Evolutionary conservation across 306 rosid genomes (phyloP), one percentile per base, ranked within the genome.

Genomic region (Cucurbita argyrosperma): DNA sequence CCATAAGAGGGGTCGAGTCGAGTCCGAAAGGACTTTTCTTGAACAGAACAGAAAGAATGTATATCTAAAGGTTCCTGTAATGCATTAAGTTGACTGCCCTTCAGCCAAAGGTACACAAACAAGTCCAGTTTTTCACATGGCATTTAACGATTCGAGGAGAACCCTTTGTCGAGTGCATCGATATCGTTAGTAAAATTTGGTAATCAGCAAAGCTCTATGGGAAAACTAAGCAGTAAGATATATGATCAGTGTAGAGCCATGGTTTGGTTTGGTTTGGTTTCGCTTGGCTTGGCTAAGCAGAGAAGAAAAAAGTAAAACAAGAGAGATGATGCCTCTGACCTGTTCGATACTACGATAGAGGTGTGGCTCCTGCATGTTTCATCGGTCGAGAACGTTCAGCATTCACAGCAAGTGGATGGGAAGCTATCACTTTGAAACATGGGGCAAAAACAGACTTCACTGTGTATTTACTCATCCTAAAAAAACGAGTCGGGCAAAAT

Each of bases 401-500:
- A 69, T 26, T 69, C 74, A 49, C 14, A 68, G 23, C 42, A 14
- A 49, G 74, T 13, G 45, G 43, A 69, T 49, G 46, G 8, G 30
- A 51, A 70, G 60, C 74, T 70, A 70, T 50, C 35, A 47, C 60
- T 50, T 50, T 35, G 30, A 70, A 50, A 49, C 74, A 70, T 30
- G 46, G 59, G 10, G 4, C 13, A 68, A 47, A 70, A 70, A 69
- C 46, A 70, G 74, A 49, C 74, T 70, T 51, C 6, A 13, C 74
- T 51, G 35, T 46, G 11, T 70, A 70, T 70, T 23, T 70, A 70
- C 74, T 50, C 74, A 68, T 68, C 57, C 74, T 70, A 70, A 70
- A 51, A 15, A 70, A 70, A 49, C 59, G 30, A 70, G 53, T 57
- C 7, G 45, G 76, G 51, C 55, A 72, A 75, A 67, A 70, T 35